phyloP scores from a whole-genome alignment of 768 basidiomycete genomes.

The Omphalotus guepiniiformis region DNA sequence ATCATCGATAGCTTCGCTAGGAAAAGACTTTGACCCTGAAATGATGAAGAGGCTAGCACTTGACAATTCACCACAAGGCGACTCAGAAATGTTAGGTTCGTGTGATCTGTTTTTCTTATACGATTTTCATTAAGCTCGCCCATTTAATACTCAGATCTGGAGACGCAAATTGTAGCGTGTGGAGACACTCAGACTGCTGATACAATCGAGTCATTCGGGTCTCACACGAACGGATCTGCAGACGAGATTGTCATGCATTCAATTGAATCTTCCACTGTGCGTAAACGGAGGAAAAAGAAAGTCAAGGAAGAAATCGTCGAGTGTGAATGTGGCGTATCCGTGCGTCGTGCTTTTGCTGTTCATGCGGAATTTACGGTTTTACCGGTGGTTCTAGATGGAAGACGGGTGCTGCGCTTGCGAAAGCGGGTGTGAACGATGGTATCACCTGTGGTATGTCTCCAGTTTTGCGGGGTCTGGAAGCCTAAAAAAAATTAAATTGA shows the following conservation, averaged over 20 bases:
- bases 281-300: conserved; percentile 1
- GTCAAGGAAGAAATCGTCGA: conserved; percentile 38
- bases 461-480: no score
- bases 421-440: conserved; percentile 69
- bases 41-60: conserved; percentile 25
- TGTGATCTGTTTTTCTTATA: neutral
- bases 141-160: conserved; percentile 29
- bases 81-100: conserved; percentile 48
- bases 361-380: no score
- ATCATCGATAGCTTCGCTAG: no score
- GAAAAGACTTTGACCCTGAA: no score
- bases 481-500: no score
- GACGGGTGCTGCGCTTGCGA: conserved; percentile 63
- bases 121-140: neutral
- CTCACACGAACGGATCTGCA: conserved; percentile 9
- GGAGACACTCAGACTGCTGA: conserved; percentile 21
- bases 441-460: conserved; percentile 75
- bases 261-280: neutral
- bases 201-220: conserved; percentile 37
- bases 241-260: neutral
- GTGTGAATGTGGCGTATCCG: conserved; percentile 69
- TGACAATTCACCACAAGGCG: no score
- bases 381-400: conserved; percentile 45
- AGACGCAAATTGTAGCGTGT: conserved; percentile 30
- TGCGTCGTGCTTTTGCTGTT: no score